Percentiles rank a stretch among this genome's conserved stretches.
These are phyloP conservation scores for Spiromastix sp. DNA, from an alignment of 2,329 filamentous ascomycete species.

Conservation along the genomic window DNA sequence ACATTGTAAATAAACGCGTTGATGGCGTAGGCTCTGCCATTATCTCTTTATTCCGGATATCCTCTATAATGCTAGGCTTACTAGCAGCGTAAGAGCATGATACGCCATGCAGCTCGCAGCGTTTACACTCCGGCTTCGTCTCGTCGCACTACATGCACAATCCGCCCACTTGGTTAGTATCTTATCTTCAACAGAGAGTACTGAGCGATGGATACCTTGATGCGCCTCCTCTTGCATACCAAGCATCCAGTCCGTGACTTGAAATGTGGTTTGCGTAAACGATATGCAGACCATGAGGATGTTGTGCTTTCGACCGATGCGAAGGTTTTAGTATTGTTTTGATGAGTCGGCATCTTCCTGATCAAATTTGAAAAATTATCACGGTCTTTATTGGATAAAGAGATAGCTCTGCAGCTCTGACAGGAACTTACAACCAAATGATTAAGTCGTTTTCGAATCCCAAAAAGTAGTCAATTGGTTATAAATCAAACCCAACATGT, in stretches of 20 bases:
- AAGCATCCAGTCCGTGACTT: conserved; percentile 21
- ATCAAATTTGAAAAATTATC: no score
- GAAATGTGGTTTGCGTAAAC: conserved; percentile 12
- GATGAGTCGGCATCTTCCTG: no score
- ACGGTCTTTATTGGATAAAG: no score
- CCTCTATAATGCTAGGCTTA: not conserved
- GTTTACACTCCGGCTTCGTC: conserved; percentile 16
- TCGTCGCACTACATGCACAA: conserved; percentile 21
- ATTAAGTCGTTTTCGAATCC: no score
- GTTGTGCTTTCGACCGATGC: no score
- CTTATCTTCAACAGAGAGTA: not conserved
- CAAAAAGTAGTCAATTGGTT: no score
- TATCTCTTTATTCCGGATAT: conserved; percentile 9
- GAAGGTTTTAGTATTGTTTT: no score
- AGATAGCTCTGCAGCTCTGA: no score
- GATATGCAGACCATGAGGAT: not conserved
- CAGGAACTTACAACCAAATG: no score
- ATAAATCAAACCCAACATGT: no score
- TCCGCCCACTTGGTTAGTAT: no score
- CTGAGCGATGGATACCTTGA: conserved; percentile 16
- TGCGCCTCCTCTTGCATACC: conserved; percentile 19
- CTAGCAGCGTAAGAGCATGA: conserved; percentile 15
- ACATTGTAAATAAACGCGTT: conserved; percentile 5
- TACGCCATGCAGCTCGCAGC: conserved; percentile 16
- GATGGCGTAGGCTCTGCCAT: not conserved